Evolutionary conservation across 306 rosid genomes (phyloP), one percentile per base, ranked within the genome.

Genomic region (Vigna unguiculata): DNA sequence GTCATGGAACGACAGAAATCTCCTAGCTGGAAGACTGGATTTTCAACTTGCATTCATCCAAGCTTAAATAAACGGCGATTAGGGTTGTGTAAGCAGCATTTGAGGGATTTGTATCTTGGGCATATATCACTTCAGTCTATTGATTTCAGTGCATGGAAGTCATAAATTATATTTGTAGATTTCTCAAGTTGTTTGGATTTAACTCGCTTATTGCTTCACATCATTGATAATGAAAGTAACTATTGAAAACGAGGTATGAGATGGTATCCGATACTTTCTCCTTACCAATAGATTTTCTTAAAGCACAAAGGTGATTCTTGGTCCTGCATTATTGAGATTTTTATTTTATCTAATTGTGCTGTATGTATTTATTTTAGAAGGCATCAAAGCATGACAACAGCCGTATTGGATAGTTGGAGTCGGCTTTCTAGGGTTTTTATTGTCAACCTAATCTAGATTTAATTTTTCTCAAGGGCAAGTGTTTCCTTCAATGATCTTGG

Each of bases 1-100:
- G 91, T 93, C 45, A 93, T 93, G 98, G 98, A 90, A 86, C 90
- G 89, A 78, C 98, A 93, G 84, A 93, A 85, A 61, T 88, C 90
- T 84, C 97, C 97, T 9, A 91, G 97, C 73, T 91, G 97, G 98
- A 91, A 86, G 80, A 90, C 98, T 24, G 98, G 98, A 49, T 93
- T 93, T 88, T 81, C 97, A 48, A 81, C 87, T 55, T 91, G 90
- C 74, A 93, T 93, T 55, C 98, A 93, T 83, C 96, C 96, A 51
- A 90, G 96, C 88, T 85, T 93, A 86, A 88, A 91, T 80, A 83
- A 87, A 76, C 74, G 94, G 40, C 83, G 93, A 76, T 16, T 90
- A 9, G 98, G 97, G 36, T 74, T 93, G 80, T 93, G 98, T 80
- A 86, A 88, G 84, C 80, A 88, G 41, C 98, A 93, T 75, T 71